Base-by-base conservation (phyloP, 1,284 basidiomycete species). In the Somion occarium region DNA sequence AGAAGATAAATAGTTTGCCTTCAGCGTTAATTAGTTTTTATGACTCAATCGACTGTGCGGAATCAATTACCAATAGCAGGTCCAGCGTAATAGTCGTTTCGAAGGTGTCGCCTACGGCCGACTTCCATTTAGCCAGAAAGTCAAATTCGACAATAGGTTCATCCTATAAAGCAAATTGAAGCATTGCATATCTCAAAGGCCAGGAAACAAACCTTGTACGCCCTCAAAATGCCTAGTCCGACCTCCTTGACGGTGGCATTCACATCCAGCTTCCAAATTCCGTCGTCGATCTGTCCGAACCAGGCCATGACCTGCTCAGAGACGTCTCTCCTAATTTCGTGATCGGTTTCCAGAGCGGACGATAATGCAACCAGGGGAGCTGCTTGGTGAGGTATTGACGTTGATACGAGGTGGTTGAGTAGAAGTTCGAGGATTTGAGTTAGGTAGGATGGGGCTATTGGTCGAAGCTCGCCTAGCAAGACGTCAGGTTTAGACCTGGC, bases 81-180 rank as follows among this genome's bases (percentile, higher is more conserved):
- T 69, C 58, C 2, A 94, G 62, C 24, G 80, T 73, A 18, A 88
- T 79, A 1, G 69, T 53, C 1, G 73, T 66, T 44, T 78, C 77
- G 61, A 91, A 95, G 2, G 79, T 76, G 58, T 93, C 90, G 0
- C 91, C 90, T 0, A 91, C 84, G 3, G 76, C 72, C 0, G 66
- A 63, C 51, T 76, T 80, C 93, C 93, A 96, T 51, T 76, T 76
- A 0, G 60, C 57, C 27, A 91, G 50, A 52, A 94, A 83, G 1
- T 72, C 71, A 12, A 74, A 70, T 51, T 79, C 74, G 1, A 68
- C 59, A 22, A 88, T 77, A 0, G 83, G 73, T 1, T 79, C 78
- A 50, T 81, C 72, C 82, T 88, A 46, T 41, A 49, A 18, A 61
- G 41, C 30, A 41, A 18, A 7, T 19, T 41, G 42, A 15, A 12